Base-by-base conservation (phyloP, 2,329 filamentous ascomycete species). In the Microsporum canis region DNA sequence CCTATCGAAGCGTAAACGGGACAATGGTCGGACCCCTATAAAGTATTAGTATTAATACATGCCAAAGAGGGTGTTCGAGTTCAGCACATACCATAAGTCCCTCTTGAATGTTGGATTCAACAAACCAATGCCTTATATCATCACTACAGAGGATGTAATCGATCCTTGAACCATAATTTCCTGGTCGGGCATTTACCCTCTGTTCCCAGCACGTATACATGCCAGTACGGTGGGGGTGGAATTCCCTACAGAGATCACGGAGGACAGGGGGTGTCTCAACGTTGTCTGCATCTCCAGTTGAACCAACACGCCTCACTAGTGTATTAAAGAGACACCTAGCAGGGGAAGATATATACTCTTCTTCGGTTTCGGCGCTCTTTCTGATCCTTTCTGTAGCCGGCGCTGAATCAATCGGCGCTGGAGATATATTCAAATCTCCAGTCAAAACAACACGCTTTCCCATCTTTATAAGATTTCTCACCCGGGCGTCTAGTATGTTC, bases 151-250 rank as follows among this genome's bases (percentile, higher is more conserved):
- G 80, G 17, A 99, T 82, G 73, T 95, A 97, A 73, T 99, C 94
- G 67, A 97, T 97, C 39, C 94, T 84, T 60, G 89, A 88, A 4
- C 94, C 94, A 72, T 88, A 95, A 71, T 97, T 97, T 2, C 89
- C 91, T 2, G 92, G 92, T n/a, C 94, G 82, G n/a, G 89, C 89
- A 73, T 97, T 97, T 70, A 91, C 88, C 71, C 88, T 91, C 58
- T 89, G 91, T 65, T 97, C 91, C 92, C 92, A 97, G 72, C 92
- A 96, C 0, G 94, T 97, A 72, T 90, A 97, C 94, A 99, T 97
- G 63, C 90, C 90, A 64, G 80, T 79, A 43, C 94, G 82, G n/a
- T 78, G 75, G 0, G 89, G 88, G 69, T 96, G 88, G 69, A 91
- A 95, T 31, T 82, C 83, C 57, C 94, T 83, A 67, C 88, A 91